A percentile compares a stretch with the other conserved stretches of the same genome.
phyloP scores from a whole-genome alignment of 1,139 yeast species.

The Pichia cactophila region DNA sequence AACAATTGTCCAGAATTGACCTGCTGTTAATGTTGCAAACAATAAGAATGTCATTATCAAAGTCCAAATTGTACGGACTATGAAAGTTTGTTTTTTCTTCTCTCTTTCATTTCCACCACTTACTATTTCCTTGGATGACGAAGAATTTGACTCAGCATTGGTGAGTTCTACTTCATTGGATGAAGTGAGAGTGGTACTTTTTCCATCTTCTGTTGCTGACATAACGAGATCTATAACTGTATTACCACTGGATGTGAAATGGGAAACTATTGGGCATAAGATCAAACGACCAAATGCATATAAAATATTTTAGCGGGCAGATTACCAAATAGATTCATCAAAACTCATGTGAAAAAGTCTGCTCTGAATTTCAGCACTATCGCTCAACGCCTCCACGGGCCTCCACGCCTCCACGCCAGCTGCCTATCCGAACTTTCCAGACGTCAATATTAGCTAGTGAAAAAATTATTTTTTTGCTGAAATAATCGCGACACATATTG shows the following conservation, averaged over 20 bases:
- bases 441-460: no score
- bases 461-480: no score
- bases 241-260: neutral
- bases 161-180: neutral
- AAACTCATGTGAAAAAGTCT: no score
- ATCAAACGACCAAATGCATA: neutral
- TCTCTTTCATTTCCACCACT: constrained; percentile 37
- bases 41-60: constrained; percentile 80
- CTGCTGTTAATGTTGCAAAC: constrained; percentile 68
- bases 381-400: no score
- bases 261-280: neutral
- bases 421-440: no score
- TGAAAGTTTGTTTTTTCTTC: constrained; percentile 73
- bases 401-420: no score
- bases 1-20: constrained; percentile 74
- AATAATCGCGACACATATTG: no score
- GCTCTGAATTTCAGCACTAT: no score
- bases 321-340: neutral
- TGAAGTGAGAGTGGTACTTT: neutral
- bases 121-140: neutral
- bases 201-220: neutral
- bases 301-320: neutral
- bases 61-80: constrained; percentile 92
- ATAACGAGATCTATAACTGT: neutral
- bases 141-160: neutral